Base-by-base conservation (phyloP, 2,329 filamentous ascomycete species). In the Monilinia vaccinii-corymbosi region DNA sequence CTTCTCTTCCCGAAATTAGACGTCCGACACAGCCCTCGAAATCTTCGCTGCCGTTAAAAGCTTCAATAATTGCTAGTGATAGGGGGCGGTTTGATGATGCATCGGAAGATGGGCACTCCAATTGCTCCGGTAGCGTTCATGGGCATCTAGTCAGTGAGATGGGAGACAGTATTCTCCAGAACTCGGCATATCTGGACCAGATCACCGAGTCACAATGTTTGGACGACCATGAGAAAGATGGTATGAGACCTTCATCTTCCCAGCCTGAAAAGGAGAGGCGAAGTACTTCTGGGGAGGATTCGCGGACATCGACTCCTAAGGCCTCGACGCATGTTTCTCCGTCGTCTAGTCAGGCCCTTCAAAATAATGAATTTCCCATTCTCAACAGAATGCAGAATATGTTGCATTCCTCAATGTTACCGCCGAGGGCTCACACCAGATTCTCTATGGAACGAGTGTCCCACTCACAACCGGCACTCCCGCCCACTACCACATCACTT, bases 291-390 rank as follows among this genome's bases (percentile, higher is more conserved):
- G 36, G 18, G n/a, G 38, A 38, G n/a, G 49, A 56, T 14, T 60
- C 50, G 23, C 58, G 25, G 11, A 36, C 44, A n/a, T 56, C 52
- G 8, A 86, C 82, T 0, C 83, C 83, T 1, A 76, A 80, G 46
- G 82, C 81, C 4, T 81, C 78, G 3, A 67, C 78, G 49, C 64
- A 67, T 23, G 21, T 70, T 34, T 56, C 63, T 4, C 32, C 56
- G 7, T 47, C 31, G 4, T 36, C 76, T 77, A 62, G 70, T 7
- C 36, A 44, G 14, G 25, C 34, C 56, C n/a, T 47, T 45, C 28
- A 31, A n/a, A 16, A 23, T 44, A 55, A 60, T 25, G 7, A 34
- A 28, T 40, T 49, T 34, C 32, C 14, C 11, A 49, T 23, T 7
- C 11, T 44, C 13, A 49, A 34, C 18, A 52, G 58, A 25, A 44